Evolutionary conservation across 2,329 filamentous ascomycete genomes (phyloP).

Genomic region (Beauveria pseudobassiana): DNA sequence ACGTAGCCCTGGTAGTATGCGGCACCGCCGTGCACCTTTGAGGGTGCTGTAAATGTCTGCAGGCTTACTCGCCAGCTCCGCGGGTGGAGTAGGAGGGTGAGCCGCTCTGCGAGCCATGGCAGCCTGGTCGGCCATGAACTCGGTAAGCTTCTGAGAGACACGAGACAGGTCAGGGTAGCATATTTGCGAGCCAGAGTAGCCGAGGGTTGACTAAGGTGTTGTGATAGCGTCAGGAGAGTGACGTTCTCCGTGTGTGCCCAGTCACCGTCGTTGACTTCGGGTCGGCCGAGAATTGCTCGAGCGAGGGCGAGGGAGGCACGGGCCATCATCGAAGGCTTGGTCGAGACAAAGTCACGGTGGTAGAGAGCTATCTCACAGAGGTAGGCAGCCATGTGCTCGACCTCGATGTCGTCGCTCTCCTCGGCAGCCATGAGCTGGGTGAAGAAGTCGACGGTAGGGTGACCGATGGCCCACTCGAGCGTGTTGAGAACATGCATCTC

Average conservation of each 20-base stretch:
- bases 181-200: constrained; percentile 53
- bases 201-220: constrained; percentile 52
- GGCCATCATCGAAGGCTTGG: constrained; percentile 83
- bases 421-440: constrained; percentile 80
- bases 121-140: constrained; percentile 53
- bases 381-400: constrained; percentile 92
- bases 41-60: constrained; percentile 65
- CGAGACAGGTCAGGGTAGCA: constrained; percentile 44
- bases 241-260: constrained; percentile 69
- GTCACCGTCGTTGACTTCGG: constrained; percentile 66
- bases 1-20: constrained; percentile 67
- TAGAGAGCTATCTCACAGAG: constrained; percentile 93
- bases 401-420: constrained; percentile 70
- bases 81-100: constrained; percentile 53
- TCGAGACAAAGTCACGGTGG: constrained; percentile 93
- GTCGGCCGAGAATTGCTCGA: constrained; percentile 74
- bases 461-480: constrained; percentile 90
- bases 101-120: constrained; percentile 42
- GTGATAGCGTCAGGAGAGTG: constrained; percentile 53
- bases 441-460: constrained; percentile 93
- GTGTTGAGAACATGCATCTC: constrained; percentile 99
- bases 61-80: constrained; percentile 42
- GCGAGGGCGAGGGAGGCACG: constrained; percentile 79
- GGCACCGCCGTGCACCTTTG: constrained; percentile 60
- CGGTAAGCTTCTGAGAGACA: constrained; percentile 47